Conservation (phyloP, 1,139 yeast species). For the Ogataea hybrid region DNA sequence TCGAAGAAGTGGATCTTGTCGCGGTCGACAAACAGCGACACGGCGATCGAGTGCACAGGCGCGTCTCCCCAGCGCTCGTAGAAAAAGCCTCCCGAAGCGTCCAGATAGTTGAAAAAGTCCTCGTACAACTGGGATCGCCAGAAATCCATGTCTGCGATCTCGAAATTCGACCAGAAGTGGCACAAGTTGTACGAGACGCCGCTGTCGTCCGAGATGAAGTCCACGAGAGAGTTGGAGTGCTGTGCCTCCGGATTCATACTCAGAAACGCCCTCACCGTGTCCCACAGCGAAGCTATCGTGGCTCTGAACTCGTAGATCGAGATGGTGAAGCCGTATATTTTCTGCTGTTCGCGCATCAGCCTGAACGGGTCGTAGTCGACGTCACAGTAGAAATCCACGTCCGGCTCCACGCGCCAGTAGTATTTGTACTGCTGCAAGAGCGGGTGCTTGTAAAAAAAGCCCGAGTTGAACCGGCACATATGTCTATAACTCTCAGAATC, state of each 20-base stretch:
- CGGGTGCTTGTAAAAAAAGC: slow-evolving; percentile 46
- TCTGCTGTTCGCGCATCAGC: slow-evolving; percentile 46
- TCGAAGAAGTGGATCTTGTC: slow-evolving; percentile 51
- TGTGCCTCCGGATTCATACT: slow-evolving; percentile 42
- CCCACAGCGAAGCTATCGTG: slow-evolving; percentile 48
- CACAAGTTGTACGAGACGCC: slow-evolving; percentile 55
- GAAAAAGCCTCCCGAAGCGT: slow-evolving; percentile 54
- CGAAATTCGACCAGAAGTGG: slow-evolving; percentile 60
- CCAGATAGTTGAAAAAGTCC: slow-evolving; percentile 46
- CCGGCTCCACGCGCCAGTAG: slow-evolving; percentile 60
- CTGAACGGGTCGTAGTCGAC: slow-evolving; percentile 53
- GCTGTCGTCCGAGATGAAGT: slow-evolving; percentile 48
- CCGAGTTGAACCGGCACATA: slow-evolving; percentile 56
- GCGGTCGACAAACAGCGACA: slow-evolving; percentile 44
- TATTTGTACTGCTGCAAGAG: slow-evolving; percentile 42
- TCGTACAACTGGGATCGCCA: slow-evolving; percentile 49
- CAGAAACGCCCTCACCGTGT: slow-evolving; percentile 50
- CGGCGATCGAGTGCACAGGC: slow-evolving; percentile 58
- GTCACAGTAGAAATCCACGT: slow-evolving; percentile 45
- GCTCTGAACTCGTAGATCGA: slow-evolving; percentile 47
- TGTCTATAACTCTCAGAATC: slow-evolving; percentile 47
- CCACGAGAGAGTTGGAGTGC: slow-evolving; percentile 47
- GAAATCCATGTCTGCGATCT: slow-evolving; percentile 52
- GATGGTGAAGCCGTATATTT: slow-evolving; percentile 52
- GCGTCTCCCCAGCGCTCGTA: slow-evolving; percentile 68